Conservation (phyloP, 305 asterid species). For the Euphrasia arctica region DNA sequence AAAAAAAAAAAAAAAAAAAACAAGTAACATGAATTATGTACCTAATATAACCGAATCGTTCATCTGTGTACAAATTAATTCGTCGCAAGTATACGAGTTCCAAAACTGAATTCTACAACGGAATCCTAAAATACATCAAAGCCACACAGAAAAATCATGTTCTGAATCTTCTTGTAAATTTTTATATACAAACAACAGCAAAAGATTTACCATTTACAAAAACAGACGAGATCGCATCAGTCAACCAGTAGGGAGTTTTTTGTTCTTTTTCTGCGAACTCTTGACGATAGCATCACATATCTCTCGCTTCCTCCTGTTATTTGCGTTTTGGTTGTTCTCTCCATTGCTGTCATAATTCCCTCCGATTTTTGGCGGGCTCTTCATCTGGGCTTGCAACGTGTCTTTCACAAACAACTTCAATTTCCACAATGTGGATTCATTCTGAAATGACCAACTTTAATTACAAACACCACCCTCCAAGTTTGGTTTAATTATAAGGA, state of each 20-base stretch:
- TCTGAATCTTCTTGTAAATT: background rate
- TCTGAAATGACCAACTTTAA: constrained; percentile 34
- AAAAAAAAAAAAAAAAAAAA: too few species aligned
- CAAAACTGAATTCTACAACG: too few species aligned
- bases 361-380: constrained; percentile 35
- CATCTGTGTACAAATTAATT: too few species aligned
- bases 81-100: too few species aligned
- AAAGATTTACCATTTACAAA: constrained; percentile 26
- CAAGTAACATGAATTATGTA: too few species aligned
- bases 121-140: too few species aligned
- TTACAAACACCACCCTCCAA: background rate
- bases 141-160: too few species aligned
- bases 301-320: constrained; percentile 49
- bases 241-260: constrained; percentile 31
- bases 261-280: constrained; percentile 47
- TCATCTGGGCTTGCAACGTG: constrained; percentile 46
- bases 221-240: background rate
- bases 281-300: constrained; percentile 35
- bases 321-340: constrained; percentile 32
- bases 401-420: constrained; percentile 64
- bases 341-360: constrained; percentile 32
- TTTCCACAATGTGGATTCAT: constrained; percentile 72
- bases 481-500: background rate
- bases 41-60: too few species aligned
- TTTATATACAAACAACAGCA: constrained; percentile 26